Conservation (phyloP, 225 moss, liverwort and hornwort species). For the Anthoceros angustus region DNA sequence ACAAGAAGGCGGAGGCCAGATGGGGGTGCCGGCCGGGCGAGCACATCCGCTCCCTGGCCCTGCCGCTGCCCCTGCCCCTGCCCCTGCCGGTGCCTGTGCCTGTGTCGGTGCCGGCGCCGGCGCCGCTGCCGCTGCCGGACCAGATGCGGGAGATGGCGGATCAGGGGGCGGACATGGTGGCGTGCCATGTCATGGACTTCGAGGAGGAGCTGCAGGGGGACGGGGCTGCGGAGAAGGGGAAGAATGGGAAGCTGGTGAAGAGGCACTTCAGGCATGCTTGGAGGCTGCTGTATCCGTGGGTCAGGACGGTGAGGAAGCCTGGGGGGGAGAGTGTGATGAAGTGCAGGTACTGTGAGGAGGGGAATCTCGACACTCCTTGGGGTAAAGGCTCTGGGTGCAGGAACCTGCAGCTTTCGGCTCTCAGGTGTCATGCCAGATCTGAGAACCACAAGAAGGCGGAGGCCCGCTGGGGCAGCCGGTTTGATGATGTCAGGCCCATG, state of each 20-base stretch:
- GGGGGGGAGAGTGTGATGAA: slow-evolving; percentile 16
- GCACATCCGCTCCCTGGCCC: not conserved
- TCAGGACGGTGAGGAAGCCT: slow-evolving; percentile 8
- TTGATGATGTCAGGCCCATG: slow-evolving; percentile 3
- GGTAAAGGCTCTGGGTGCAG: slow-evolving; percentile 16
- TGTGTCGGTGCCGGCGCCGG: too few relatives aligned
- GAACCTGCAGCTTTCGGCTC: slow-evolving; percentile 17
- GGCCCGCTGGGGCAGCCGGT: slow-evolving; percentile 14
- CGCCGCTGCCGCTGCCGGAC: not conserved
- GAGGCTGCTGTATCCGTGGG: slow-evolving; percentile 16
- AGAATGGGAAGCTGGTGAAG: slow-evolving; percentile 16
- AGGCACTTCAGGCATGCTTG: slow-evolving; percentile 14
- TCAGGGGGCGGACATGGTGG: not conserved
- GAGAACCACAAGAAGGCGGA: slow-evolving; percentile 16
- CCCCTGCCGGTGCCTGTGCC: too few relatives aligned
- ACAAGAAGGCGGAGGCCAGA: slow-evolving; percentile 15
- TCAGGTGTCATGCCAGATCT: slow-evolving; percentile 15
- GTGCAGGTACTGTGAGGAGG: slow-evolving; percentile 17
- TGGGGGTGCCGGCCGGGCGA: slow-evolving; percentile 11
- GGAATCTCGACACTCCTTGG: slow-evolving; percentile 15
- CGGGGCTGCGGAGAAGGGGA: slow-evolving; percentile 12
- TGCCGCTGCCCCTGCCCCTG: too few relatives aligned
- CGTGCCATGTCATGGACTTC: slow-evolving; percentile 2
- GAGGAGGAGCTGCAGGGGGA: slow-evolving; percentile 15
- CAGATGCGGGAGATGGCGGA: not conserved